Evolutionary conservation across 2,329 filamentous ascomycete genomes (phyloP).

Genomic region (Cercospora nicotianae): DNA sequence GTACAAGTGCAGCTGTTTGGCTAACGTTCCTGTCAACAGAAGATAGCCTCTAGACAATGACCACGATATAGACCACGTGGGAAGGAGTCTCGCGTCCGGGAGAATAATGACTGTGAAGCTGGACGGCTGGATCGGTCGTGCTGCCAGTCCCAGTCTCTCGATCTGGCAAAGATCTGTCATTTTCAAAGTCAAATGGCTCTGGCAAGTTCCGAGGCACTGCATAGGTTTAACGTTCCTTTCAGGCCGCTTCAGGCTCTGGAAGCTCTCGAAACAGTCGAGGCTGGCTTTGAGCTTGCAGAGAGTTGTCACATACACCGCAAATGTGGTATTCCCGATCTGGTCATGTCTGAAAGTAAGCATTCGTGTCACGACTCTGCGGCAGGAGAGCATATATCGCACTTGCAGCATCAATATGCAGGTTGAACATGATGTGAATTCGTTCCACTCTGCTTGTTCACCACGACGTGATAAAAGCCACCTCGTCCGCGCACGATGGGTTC

Average conservation of each 20-base stretch:
- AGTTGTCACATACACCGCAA: background rate
- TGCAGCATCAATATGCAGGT: background rate
- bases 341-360: background rate
- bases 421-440: background rate
- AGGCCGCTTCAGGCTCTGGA: background rate
- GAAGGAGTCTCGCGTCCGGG: background rate
- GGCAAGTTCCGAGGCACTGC: background rate
- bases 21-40: background rate
- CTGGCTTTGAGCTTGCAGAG: background rate
- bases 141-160: background rate
- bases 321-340: background rate
- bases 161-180: slow-evolving; percentile 1
- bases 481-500: background rate
- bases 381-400: background rate
- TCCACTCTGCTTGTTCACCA: background rate
- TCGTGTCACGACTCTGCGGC: background rate
- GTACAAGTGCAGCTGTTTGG: background rate
- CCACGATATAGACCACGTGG: background rate
- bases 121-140: background rate
- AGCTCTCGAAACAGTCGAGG: background rate
- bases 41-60: background rate
- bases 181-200: background rate
- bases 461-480: background rate
- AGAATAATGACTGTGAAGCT: background rate
- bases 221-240: background rate